phyloP scores from a whole-genome alignment of 768 basidiomycete genomes.

The Cyclocybe aegerita region DNA sequence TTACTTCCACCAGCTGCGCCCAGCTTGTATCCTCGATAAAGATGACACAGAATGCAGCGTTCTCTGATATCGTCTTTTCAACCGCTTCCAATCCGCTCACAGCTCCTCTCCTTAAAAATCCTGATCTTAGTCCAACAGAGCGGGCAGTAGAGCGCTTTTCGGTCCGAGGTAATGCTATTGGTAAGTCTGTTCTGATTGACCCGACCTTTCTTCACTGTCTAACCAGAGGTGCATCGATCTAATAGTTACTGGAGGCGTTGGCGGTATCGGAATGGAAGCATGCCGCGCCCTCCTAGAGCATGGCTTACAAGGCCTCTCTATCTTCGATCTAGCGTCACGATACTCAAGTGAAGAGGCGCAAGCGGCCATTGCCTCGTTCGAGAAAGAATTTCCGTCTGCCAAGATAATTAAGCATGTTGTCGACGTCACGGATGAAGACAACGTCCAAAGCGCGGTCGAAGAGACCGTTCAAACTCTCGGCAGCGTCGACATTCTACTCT shows the following conservation, averaged over 20 bases:
- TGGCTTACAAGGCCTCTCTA: conserved; percentile 33
- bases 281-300: conserved; percentile 44
- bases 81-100: conserved; percentile 18
- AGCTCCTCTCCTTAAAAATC: conserved; percentile 3
- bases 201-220: no score
- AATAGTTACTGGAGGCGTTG: conserved; percentile 44
- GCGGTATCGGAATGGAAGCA: conserved; percentile 34
- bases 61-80: conserved; percentile 4
- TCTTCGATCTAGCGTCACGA: conserved; percentile 27
- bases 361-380: background rate
- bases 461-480: conserved; percentile 27
- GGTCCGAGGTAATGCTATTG: conserved; percentile 39
- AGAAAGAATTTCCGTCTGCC: conserved; percentile 29
- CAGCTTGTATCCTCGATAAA: no score
- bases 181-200: conserved; percentile 19
- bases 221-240: background rate
- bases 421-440: conserved; percentile 35
- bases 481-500: conserved; percentile 36
- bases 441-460: conserved; percentile 23
- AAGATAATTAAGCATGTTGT: conserved; percentile 31
- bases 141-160: conserved; percentile 33
- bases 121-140: conserved; percentile 13
- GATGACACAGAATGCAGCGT: no score
- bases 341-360: conserved; percentile 5
- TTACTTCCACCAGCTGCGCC: no score